A percentile compares a stretch with the other conserved stretches of the same genome.
Conservation (phyloP, 164 flowering plant species). For the Nymphaea colorata region DNA sequence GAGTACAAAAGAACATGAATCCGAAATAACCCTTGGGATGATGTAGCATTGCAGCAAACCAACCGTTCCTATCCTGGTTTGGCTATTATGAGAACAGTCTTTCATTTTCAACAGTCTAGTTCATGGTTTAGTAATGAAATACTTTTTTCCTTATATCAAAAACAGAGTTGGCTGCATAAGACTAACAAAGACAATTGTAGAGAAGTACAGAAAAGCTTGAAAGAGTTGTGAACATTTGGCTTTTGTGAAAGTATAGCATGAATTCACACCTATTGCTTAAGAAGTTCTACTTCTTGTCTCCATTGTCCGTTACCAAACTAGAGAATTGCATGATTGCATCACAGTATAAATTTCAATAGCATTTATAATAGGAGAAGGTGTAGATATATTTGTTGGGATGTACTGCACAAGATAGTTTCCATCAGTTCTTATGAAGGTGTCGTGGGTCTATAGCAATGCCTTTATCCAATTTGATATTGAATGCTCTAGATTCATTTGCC, state of each 20-base stretch:
- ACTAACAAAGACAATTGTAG: too few species aligned
- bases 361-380: not conserved
- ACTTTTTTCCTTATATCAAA: conserved; percentile 17
- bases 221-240: too few species aligned
- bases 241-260: too few species aligned
- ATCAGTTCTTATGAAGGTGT: not conserved
- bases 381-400: not conserved
- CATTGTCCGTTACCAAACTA: not conserved
- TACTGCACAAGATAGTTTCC: not conserved
- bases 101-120: too few species aligned
- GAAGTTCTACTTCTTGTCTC: not conserved
- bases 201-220: too few species aligned
- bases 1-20: too few species aligned
- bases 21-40: conserved; percentile 14
- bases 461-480: not conserved
- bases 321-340: not conserved
- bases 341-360: not conserved
- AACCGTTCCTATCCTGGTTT: conserved; percentile 43
- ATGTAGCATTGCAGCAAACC: conserved; percentile 15
- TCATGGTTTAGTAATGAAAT: conserved; percentile 26
- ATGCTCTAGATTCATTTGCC: not conserved
- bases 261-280: too few species aligned
- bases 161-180: conserved; percentile 23
- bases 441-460: not conserved
- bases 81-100: too few species aligned